Conservation (phyloP, 257 asterid genomes). For the Jasminum sambac region DNA sequence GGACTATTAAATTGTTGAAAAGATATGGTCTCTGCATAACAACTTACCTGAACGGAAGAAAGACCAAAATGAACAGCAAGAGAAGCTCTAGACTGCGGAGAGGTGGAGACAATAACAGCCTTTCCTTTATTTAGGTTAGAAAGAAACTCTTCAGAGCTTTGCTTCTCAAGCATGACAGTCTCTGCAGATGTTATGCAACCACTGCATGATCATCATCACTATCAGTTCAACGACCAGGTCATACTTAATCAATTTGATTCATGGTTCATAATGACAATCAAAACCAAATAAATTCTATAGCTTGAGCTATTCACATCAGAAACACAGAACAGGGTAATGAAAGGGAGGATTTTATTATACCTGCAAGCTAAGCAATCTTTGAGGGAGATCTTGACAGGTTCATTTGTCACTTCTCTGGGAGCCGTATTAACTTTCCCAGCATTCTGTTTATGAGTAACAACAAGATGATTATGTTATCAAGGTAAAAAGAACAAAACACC, state of each 20-base stretch:
- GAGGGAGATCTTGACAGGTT: slow-evolving; percentile 89
- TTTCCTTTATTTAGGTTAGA: slow-evolving; percentile 63
- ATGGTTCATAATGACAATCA: neutral
- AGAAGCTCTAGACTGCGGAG: slow-evolving; percentile 98
- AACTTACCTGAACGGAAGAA: slow-evolving; percentile 55
- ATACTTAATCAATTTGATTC: neutral
- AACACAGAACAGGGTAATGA: neutral
- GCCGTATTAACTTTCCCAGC: slow-evolving; percentile 43
- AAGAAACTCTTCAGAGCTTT: slow-evolving; percentile 91
- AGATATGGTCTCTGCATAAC: neutral
- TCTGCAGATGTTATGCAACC: slow-evolving; percentile 98
- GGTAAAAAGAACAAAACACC: slow-evolving; percentile 6
- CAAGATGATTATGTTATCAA: slow-evolving; percentile 4
- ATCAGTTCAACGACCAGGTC: slow-evolving; percentile 12
- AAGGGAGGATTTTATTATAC: slow-evolving; percentile 26
- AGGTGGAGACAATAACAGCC: slow-evolving; percentile 71
- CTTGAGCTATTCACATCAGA: neutral
- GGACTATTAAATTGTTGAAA: slow-evolving; percentile 8
- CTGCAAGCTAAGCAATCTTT: slow-evolving; percentile 99
- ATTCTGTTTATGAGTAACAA: slow-evolving; percentile 39
- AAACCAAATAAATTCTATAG: neutral
- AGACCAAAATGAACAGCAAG: slow-evolving; percentile 85
- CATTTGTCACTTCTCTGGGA: slow-evolving; percentile 55
- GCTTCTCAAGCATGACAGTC: slow-evolving; percentile 98
- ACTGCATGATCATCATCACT: slow-evolving; percentile 51